phyloP scores from a whole-genome alignment of 2,329 filamentous ascomycete genomes.

The Tolypocladium endophyticum region DNA sequence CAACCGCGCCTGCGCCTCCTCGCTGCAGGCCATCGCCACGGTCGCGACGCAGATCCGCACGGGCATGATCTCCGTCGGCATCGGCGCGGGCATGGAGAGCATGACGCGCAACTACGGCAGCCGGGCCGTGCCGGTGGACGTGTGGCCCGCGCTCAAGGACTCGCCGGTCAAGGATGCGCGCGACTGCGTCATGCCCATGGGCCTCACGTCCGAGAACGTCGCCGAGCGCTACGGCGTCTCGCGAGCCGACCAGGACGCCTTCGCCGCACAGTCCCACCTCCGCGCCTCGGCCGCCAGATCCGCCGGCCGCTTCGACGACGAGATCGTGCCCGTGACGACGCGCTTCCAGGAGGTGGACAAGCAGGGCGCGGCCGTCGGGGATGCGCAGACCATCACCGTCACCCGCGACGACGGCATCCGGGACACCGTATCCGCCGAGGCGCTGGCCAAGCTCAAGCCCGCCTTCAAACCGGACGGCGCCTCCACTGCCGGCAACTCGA shows the following conservation, averaged over 20 bases:
- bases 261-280: slow-evolving; percentile 64
- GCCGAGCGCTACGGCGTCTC: slow-evolving; percentile 64
- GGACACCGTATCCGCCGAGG: slow-evolving; percentile 54
- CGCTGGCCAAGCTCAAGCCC: slow-evolving; percentile 70
- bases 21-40: slow-evolving; percentile 64
- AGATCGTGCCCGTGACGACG: slow-evolving; percentile 75
- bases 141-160: slow-evolving; percentile 65
- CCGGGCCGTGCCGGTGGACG: slow-evolving; percentile 70
- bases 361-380: slow-evolving; percentile 43
- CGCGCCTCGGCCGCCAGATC: slow-evolving; percentile 62
- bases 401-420: slow-evolving; percentile 76
- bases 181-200: slow-evolving; percentile 94
- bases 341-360: slow-evolving; percentile 54
- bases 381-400: slow-evolving; percentile 54
- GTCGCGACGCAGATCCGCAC: slow-evolving; percentile 67
- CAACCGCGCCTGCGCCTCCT: slow-evolving; percentile 77
- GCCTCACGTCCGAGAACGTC: slow-evolving; percentile 81
- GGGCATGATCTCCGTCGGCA: slow-evolving; percentile 61
- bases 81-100: slow-evolving; percentile 89
- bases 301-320: slow-evolving; percentile 59
- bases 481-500: slow-evolving; percentile 78
- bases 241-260: slow-evolving; percentile 70
- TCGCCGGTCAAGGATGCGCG: slow-evolving; percentile 56
- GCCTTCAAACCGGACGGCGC: slow-evolving; percentile 67
- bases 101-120: slow-evolving; percentile 89